Base-by-base conservation (phyloP, 306 rosid species). In the Aeschynomene evenia region DNA sequence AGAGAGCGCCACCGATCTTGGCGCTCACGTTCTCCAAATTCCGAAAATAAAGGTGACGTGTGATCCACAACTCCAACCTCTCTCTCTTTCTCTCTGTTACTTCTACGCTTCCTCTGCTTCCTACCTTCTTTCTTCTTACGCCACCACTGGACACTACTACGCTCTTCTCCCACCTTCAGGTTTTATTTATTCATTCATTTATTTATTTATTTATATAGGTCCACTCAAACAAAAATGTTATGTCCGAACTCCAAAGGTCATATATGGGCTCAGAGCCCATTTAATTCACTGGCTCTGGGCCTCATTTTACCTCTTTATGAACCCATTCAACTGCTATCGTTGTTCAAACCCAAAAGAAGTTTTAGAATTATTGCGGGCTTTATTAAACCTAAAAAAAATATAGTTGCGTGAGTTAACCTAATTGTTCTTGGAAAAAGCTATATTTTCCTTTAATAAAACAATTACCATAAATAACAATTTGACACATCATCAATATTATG, bases 1-100 rank as follows among this genome's bases (percentile, higher is more conserved):
- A 63, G 55, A 29, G 28, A 39, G 64, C 19, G 46, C 14, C 70
- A n/a, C 73, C 73, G 79, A 81, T 77, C 63, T 63, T 81, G 36
- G 79, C 79, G 79, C 72, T 72, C 76, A 29, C 65, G 79, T 54
- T 72, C 76, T 77, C 53, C 18, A 57, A 39, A 66, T 10, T 72
- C 64, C 76, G 51, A 28, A 72, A 71, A 52, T 18, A 63, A 40
- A 24, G 54, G 48, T 48, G 28, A 72, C 34, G 42, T 28, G 31
- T 28, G 31, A 28, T 4, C 5, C 31, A 28, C 72, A 63, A 57
- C 82, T 37, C 69, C 63, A 57, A 78, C 61, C 78, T 42, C 61
- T 56, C 64, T 28, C 36, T 39, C 16, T 23, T 39, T 40, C 48
- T 40, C 34, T 7, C 21, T 16, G 7, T 0, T 70, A n/a, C 2